Percentiles rank a stretch among this genome's conserved stretches.
Evolutionary conservation across 1,139 yeast genomes (phyloP).

Genomic region (Nakaseomyces delphensis): DNA sequence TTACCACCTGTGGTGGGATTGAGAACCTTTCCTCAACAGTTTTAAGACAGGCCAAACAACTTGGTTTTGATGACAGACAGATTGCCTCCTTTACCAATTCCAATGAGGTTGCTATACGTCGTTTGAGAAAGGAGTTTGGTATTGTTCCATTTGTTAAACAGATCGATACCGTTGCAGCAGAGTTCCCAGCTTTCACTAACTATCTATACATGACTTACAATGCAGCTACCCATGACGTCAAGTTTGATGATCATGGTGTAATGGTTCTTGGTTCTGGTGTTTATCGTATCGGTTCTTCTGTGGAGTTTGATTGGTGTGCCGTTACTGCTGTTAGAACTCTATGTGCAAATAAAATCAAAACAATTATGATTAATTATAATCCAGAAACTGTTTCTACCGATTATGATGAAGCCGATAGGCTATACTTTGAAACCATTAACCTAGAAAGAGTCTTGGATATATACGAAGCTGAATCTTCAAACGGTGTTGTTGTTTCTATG

Average conservation of each 20-base stretch:
- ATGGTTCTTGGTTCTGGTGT: constrained; percentile 93
- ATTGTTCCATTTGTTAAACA: constrained; percentile 91
- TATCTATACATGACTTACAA: constrained; percentile 92
- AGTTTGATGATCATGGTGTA: constrained; percentile 77
- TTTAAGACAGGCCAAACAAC: constrained; percentile 85
- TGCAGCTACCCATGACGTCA: constrained; percentile 81
- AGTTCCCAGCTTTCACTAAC: constrained; percentile 95
- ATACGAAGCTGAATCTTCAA: constrained; percentile 82
- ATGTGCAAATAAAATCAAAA: constrained; percentile 78
- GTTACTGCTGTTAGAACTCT: constrained; percentile 92
- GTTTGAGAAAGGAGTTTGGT: constrained; percentile 81
- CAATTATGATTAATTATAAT: constrained; percentile 95
- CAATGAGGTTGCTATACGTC: constrained; percentile 87
- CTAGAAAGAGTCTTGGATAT: constrained; percentile 93
- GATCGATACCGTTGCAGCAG: constrained; percentile 98
- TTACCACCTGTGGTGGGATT: constrained; percentile 51
- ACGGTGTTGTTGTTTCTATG: constrained; percentile 94
- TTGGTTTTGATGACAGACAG: constrained; percentile 96
- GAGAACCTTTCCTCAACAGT: constrained; percentile 52
- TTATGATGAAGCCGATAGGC: constrained; percentile 95
- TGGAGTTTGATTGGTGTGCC: constrained; percentile 95
- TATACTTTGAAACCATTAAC: constrained; percentile 92
- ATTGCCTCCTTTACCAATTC: constrained; percentile 84
- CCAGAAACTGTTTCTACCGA: constrained; percentile 98
- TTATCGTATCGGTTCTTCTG: constrained; percentile 89